These are phyloP conservation scores for Nicotiana attenuata DNA, from an alignment of 257 asterid species.

Conservation along the genomic window DNA sequence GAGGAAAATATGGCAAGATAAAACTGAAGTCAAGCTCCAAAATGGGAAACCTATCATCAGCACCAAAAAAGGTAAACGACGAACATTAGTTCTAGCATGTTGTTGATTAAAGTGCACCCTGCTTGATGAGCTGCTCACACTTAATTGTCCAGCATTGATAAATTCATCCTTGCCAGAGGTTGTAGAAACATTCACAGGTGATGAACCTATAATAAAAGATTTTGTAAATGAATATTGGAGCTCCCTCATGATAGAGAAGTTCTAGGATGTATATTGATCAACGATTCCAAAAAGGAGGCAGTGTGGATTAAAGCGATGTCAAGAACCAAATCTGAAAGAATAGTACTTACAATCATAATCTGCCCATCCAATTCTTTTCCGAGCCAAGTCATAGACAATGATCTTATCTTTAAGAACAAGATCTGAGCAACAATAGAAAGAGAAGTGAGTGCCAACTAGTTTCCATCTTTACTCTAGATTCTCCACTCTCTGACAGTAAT, in stretches of 20 bases:
- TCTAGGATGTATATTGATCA: neutral
- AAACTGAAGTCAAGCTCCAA: conserved; percentile 24
- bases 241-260: neutral
- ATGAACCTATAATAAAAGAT: conserved; percentile 51
- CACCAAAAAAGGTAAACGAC: conserved; percentile 21
- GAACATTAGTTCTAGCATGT: conserved; percentile 8
- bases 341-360: conserved; percentile 70
- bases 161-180: conserved; percentile 70
- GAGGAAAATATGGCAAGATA: neutral
- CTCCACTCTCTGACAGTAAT: neutral
- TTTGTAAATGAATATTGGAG: neutral
- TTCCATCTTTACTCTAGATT: neutral
- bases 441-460: neutral
- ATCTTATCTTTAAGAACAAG: conserved; percentile 80
- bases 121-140: conserved; percentile 49
- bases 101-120: conserved; percentile 9
- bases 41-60: conserved; percentile 27
- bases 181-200: conserved; percentile 67
- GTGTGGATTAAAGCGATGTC: neutral
- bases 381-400: conserved; percentile 80
- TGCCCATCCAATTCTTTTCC: conserved; percentile 79
- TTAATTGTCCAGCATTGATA: conserved; percentile 60
- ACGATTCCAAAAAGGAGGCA: neutral
- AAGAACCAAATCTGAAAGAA: neutral
- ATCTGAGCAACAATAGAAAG: conserved; percentile 43